Base-by-base conservation (phyloP, 192 early-diverging fungal species). In the Coemansia sp. region DNA sequence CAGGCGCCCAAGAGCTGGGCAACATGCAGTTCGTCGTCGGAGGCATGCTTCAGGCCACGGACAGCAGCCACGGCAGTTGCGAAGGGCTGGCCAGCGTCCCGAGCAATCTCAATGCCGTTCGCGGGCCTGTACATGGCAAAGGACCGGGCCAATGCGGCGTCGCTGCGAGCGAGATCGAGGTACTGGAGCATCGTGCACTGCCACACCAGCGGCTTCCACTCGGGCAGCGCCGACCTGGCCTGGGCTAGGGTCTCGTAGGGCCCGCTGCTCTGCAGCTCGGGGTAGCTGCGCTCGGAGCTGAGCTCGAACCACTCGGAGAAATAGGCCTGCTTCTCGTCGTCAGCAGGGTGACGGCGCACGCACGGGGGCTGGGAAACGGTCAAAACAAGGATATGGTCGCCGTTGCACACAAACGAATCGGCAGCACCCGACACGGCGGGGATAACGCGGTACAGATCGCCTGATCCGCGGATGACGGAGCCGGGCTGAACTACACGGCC, bases 381-480 rank as follows among this genome's bases (percentile, higher is more conserved):
- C 56, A 79, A 56, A 27, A 79, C 75, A 14, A 79, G 55, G 18
- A 79, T 59, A 38, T 79, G 78, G 22, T 63, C 75, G 30, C 58
- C 70, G 36, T 79, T 79, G 56, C 78, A 79, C 30, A 67, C 75
- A 48, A 79, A 79, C 11, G 61, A 36, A 5, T 75, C 59, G 28
- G 66, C 61, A 1, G 54, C 62, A 19, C 27, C 37, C 26, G 27
- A 19, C 19, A 20, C n/a, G 1, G 25, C 48, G 0, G 78, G 75
- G 16, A 53, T 40, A 22, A 79, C 44, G 38, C 76, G 75, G 45
- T 70, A 79, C 53, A 79, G 51, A 28, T 52, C 48, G 51, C 78
- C 78, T 0, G 50, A 42, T 33, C 67, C 70, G 16, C 41, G 49
- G 49, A 75, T 70, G 3, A 70, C 54, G 12, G 63, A 65, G 0